These are phyloP conservation scores for Beta lomatogona DNA, from an alignment of 179 eudicot species.

Conservation along the genomic window DNA sequence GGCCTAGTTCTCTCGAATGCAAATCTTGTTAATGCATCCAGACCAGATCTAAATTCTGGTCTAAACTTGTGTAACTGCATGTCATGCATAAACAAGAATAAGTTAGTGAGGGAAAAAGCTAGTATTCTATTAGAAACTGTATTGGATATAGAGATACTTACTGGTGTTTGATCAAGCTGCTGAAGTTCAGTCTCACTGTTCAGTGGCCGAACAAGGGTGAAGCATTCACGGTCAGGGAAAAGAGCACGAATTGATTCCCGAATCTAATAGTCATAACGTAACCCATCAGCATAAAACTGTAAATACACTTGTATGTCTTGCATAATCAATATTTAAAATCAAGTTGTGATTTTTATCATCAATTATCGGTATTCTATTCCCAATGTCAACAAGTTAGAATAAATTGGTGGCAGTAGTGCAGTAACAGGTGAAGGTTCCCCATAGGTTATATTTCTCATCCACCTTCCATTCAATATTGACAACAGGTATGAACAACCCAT, in stretches of 20 bases:
- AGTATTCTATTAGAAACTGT: conserved; percentile 10
- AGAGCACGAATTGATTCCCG: conserved; percentile 97
- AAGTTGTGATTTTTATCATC: not conserved
- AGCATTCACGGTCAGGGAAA: conserved; percentile 97
- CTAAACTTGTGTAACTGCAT: conserved; percentile 79
- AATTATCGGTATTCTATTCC: not conserved
- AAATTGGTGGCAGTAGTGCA: not conserved
- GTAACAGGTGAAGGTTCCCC: not conserved
- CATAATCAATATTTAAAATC: not conserved
- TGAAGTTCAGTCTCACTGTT: conserved; percentile 88
- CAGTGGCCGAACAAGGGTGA: conserved; percentile 91
- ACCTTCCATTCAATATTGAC: not conserved
- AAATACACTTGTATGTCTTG: not conserved
- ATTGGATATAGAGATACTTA: conserved; percentile 37
- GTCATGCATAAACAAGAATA: not conserved
- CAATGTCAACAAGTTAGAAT: not conserved
- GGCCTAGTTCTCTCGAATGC: conserved; percentile 97
- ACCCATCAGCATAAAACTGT: conserved; percentile 16
- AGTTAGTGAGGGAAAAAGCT: not conserved
- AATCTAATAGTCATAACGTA: conserved; percentile 47
- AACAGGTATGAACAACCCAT: not conserved
- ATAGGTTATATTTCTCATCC: not conserved
- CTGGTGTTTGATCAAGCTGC: conserved; percentile 88
- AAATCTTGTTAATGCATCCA: conserved; percentile 89
- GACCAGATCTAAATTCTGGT: conserved; percentile 91